Percentiles rank a stretch among this genome's conserved stretches.
phyloP scores from a whole-genome alignment of 345 rosid species.

The Brassica nigra region DNA sequence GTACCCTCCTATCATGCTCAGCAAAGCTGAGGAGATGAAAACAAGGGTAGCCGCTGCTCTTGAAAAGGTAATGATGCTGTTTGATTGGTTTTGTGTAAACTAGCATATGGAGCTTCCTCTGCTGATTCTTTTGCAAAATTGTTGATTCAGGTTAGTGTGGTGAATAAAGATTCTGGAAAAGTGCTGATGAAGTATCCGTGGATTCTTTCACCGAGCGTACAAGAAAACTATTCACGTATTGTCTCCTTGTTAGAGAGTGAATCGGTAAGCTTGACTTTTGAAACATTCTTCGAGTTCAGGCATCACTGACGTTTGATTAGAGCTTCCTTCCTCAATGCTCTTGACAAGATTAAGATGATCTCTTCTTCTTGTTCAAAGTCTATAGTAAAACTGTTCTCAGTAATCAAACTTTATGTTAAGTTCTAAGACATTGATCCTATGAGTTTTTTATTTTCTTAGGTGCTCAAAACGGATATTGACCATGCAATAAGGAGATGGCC shows the following conservation, averaged over 20 bases:
- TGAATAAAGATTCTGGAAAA: constrained; percentile 54
- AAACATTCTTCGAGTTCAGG: too few relatives aligned
- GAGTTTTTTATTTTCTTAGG: constrained; percentile 42
- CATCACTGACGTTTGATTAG: too few relatives aligned
- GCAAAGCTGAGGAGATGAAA: constrained; percentile 45
- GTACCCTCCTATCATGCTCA: constrained; percentile 68
- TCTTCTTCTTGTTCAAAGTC: too few relatives aligned
- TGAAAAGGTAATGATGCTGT: constrained; percentile 51
- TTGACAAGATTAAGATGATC: too few relatives aligned
- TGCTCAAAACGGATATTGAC: constrained; percentile 56
- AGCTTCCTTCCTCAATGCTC: too few relatives aligned
- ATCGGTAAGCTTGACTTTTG: constrained; percentile 50
- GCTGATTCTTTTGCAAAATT: constrained; percentile 27
- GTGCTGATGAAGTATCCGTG: constrained; percentile 80
- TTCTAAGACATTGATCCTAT: constrained; percentile 14
- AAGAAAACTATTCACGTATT: constrained; percentile 56
- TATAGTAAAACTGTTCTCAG: too few relatives aligned
- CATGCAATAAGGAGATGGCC: constrained; percentile 80
- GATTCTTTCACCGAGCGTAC: constrained; percentile 71
- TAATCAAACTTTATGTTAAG: not conserved
- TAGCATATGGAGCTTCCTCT: constrained; percentile 6
- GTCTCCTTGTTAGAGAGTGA: constrained; percentile 53
- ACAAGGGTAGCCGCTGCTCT: constrained; percentile 47
- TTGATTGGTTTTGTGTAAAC: not conserved
- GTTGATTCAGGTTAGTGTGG: constrained; percentile 50